Conservation (phyloP, 1,284 basidiomycete genomes). For the Fomitopsis schrenkii region DNA sequence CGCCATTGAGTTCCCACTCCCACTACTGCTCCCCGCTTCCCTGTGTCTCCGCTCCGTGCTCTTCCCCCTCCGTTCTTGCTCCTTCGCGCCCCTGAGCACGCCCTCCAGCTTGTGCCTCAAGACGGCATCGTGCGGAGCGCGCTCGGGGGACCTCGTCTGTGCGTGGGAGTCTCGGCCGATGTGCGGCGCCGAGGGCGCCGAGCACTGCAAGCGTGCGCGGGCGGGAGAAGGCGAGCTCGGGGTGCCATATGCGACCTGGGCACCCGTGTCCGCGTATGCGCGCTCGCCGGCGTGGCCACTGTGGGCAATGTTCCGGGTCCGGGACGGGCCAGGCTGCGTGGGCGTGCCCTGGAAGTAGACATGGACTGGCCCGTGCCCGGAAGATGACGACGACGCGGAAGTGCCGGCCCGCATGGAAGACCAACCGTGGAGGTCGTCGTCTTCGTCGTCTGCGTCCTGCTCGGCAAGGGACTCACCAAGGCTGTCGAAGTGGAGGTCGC, state of each 20-base stretch:
- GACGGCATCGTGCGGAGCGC: constrained; percentile 47
- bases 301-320: constrained; percentile 12
- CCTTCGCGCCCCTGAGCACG: constrained; percentile 36
- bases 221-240: constrained; percentile 23
- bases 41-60: constrained; percentile 21
- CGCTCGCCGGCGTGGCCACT: neutral
- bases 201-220: constrained; percentile 23
- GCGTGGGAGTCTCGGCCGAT: neutral
- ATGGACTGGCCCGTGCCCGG: constrained; percentile 13
- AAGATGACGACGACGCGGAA: constrained; percentile 18
- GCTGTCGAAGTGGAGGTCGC: constrained; percentile 14
- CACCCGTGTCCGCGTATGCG: constrained; percentile 1
- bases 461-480: constrained; percentile 22
- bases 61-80: constrained; percentile 19
- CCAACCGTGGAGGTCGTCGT: constrained; percentile 20
- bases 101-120: constrained; percentile 51
- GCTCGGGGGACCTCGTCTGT: constrained; percentile 12
- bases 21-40: constrained; percentile 14
- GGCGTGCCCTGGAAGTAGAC: constrained; percentile 7
- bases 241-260: constrained; percentile 17
- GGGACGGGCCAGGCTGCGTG: constrained; percentile 3
- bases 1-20: constrained; percentile 26
- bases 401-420: constrained; percentile 14
- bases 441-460: constrained; percentile 27
- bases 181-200: constrained; percentile 18